These are phyloP conservation scores for Xylaria sp. DNA, from an alignment of 2,329 filamentous ascomycete species.

Conservation along the genomic window DNA sequence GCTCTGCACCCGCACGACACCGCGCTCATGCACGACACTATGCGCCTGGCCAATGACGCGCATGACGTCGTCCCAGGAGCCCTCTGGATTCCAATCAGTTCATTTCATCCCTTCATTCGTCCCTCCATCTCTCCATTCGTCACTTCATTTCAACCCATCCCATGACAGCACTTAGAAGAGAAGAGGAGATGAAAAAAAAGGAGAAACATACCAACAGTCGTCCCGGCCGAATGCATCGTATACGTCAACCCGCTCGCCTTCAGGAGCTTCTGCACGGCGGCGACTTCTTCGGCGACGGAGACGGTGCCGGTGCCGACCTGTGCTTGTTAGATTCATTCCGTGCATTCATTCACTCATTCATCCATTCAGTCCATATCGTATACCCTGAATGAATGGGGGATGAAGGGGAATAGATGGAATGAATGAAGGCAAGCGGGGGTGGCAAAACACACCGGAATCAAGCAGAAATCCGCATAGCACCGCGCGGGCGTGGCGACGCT, in stretches of 20 bases:
- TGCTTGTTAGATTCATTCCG: not conserved
- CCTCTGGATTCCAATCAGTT: conserved; percentile 54
- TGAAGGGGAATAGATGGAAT: too few species aligned
- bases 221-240: conserved; percentile 89
- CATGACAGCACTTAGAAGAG: too few species aligned
- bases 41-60: conserved; percentile 81
- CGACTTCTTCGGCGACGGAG: conserved; percentile 78
- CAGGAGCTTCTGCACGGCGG: conserved; percentile 80
- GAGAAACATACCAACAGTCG: conserved; percentile 70
- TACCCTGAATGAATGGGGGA: too few species aligned
- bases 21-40: conserved; percentile 66
- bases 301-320: conserved; percentile 73
- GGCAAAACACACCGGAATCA: conserved; percentile 62
- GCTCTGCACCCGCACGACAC: conserved; percentile 78
- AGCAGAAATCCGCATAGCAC: conserved; percentile 86
- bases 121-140: not conserved
- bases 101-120: not conserved
- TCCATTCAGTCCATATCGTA: too few species aligned
- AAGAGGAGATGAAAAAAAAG: not conserved
- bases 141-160: not conserved
- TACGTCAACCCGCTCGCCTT: conserved; percentile 75
- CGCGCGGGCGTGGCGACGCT: conserved; percentile 59
- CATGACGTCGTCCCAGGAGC: conserved; percentile 86
- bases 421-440: not conserved
- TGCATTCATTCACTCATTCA: too few species aligned